A percentile compares a stretch with the other conserved stretches of the same genome.
Evolutionary conservation across 345 rosid genomes (phyloP).

Genomic region (Pugionium dolabratum): DNA sequence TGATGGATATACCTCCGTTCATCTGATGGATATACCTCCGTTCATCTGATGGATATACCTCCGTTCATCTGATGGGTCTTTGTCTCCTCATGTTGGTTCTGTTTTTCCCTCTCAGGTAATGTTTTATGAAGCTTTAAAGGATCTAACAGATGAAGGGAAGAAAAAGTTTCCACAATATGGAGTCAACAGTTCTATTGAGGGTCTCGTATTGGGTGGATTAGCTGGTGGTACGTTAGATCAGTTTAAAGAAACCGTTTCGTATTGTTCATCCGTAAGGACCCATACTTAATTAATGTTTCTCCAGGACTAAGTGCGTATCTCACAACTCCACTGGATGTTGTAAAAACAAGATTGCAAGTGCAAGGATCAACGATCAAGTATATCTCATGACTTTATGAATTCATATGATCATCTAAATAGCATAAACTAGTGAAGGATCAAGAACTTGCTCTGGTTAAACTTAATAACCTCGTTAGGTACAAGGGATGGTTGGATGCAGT

Average conservation of each 20-base stretch:
- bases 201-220: constrained; percentile 86
- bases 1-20: too few species aligned
- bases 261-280: constrained; percentile 9
- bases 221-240: constrained; percentile 77
- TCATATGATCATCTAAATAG: constrained; percentile 1
- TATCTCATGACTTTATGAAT: not conserved
- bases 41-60: not conserved
- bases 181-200: constrained; percentile 63
- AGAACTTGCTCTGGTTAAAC: not conserved
- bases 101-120: constrained; percentile 56
- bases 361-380: constrained; percentile 85
- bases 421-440: not conserved
- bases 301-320: constrained; percentile 88
- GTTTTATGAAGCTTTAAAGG: constrained; percentile 84
- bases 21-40: too few species aligned
- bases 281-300: not conserved
- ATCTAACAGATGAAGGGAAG: constrained; percentile 58
- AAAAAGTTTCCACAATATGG: constrained; percentile 49
- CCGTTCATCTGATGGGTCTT: not conserved
- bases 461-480: constrained; percentile 47
- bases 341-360: constrained; percentile 93
- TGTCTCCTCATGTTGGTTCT: constrained; percentile 24
- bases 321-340: constrained; percentile 85
- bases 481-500: constrained; percentile 82
- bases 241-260: constrained; percentile 7